Percentiles rank a stretch among this genome's conserved stretches.
Conservation (phyloP, 2,329 filamentous ascomycete species). For the Coleophoma eucalyptorum region DNA sequence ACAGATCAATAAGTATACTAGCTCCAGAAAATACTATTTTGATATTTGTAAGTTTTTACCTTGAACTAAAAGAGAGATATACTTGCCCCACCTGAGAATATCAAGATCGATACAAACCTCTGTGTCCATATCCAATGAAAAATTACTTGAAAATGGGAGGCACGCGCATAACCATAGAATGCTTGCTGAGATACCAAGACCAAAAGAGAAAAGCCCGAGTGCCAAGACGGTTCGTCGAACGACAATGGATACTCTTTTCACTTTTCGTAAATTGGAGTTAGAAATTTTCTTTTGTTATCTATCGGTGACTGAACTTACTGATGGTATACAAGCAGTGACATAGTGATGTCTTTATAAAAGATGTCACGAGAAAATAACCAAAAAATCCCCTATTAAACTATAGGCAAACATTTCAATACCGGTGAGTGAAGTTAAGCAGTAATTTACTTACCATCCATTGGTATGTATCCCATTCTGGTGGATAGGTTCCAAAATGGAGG, state of each 20-base stretch:
- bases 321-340: not conserved
- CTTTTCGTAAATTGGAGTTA: not conserved
- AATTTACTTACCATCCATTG: not conserved
- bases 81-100: not conserved
- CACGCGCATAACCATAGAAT: not conserved
- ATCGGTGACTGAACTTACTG: not conserved
- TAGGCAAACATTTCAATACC: not conserved
- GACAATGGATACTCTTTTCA: not conserved
- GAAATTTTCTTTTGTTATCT: not conserved
- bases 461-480: not conserved
- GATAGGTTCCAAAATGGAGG: not conserved
- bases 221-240: not conserved
- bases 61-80: not conserved
- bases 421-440: not conserved
- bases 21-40: not conserved
- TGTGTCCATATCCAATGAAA: not conserved
- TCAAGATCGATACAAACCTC: not conserved
- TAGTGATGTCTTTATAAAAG: not conserved
- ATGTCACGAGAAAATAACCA: not conserved
- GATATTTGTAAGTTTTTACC: not conserved
- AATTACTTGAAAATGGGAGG: not conserved
- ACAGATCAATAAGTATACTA: not conserved
- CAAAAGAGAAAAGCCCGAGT: not conserved
- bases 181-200: not conserved
- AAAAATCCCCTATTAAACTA: not conserved